Conservation (phyloP, 2,329 filamentous ascomycete species). For the Apiospora marii region DNA sequence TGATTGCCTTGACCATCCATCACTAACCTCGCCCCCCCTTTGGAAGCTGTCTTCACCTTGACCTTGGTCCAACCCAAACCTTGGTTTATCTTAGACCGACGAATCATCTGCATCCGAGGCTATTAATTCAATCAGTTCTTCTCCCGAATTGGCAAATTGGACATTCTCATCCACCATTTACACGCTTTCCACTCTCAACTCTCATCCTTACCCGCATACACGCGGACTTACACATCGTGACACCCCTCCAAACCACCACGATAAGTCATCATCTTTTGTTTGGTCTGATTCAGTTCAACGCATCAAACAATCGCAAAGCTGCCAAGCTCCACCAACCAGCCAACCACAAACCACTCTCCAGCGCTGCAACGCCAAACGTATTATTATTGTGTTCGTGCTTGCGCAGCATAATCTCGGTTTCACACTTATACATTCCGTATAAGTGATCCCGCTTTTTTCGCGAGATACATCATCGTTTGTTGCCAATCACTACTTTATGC, state of each 20-base stretch:
- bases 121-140: conserved; percentile 32
- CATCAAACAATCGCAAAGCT: conserved; percentile 32
- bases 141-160: conserved; percentile 37
- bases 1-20: conserved; percentile 28
- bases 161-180: conserved; percentile 32
- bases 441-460: not conserved
- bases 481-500: conserved; percentile 3
- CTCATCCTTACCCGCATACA: conserved; percentile 24
- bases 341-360: conserved; percentile 22
- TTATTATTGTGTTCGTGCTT: not conserved
- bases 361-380: conserved; percentile 2
- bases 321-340: conserved; percentile 24
- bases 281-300: conserved; percentile 38
- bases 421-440: conserved; percentile 6
- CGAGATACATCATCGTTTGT: too few relatives aligned
- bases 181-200: conserved; percentile 20
- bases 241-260: conserved; percentile 30
- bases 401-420: not conserved
- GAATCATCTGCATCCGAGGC: conserved; percentile 25
- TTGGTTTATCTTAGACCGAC: conserved; percentile 14
- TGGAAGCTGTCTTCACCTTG: conserved; percentile 26
- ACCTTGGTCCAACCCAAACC: conserved; percentile 15
- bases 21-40: conserved; percentile 16
- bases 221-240: conserved; percentile 34
- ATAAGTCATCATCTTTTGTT: conserved; percentile 30